Evolutionary conservation across 176 grass and related monocot genomes (phyloP).

Genomic region (Thalia dealbata): DNA sequence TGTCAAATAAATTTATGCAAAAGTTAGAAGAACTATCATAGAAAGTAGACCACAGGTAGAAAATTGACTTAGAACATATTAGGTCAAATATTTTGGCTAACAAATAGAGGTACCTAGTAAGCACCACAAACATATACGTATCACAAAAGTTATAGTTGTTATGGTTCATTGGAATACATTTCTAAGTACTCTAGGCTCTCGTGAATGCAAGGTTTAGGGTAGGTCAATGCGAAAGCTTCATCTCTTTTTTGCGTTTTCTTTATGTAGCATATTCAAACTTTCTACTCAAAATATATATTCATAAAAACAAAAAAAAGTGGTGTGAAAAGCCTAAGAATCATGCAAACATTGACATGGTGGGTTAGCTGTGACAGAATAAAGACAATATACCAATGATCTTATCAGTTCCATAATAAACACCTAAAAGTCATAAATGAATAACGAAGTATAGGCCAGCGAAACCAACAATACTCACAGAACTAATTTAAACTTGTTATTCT

Average conservation of each 20-base stretch:
- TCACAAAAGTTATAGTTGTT: neutral
- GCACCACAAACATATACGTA: neutral
- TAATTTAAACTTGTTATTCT: neutral
- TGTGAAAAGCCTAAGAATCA: neutral
- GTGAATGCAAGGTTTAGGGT: neutral
- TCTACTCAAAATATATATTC: neutral
- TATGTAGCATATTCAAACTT: constrained; percentile 1
- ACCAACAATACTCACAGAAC: too few species aligned
- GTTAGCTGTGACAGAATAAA: neutral
- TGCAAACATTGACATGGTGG: neutral
- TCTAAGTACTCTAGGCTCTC: neutral
- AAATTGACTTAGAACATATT: neutral
- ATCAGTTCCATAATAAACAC: too few species aligned
- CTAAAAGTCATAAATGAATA: neutral
- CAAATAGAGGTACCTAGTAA: neutral
- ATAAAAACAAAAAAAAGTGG: neutral
- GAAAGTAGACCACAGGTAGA: neutral
- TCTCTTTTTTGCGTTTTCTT: neutral
- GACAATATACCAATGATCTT: neutral
- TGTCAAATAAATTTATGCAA: neutral
- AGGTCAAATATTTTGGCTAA: neutral
- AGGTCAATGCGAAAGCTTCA: neutral
- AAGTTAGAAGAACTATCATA: neutral
- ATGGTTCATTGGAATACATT: neutral
- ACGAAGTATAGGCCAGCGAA: neutral